phyloP scores from a whole-genome alignment of 148 eudicot genomes.

The Drosera capensis region DNA sequence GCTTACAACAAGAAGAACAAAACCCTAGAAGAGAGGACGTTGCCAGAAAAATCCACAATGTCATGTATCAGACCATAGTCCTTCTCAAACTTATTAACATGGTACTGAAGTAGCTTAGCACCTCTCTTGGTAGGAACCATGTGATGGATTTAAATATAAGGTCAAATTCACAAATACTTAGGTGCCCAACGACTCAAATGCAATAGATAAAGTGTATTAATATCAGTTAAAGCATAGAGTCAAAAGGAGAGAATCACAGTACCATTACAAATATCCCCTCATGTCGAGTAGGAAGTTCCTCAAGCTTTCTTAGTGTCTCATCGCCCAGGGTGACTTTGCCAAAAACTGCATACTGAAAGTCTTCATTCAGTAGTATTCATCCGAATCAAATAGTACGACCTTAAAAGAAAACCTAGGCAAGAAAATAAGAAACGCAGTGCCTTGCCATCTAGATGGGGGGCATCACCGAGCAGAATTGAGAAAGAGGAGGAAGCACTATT shows the following conservation, averaged over 20 bases:
- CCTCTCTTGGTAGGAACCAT: too few relatives aligned
- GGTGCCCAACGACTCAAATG: too few relatives aligned
- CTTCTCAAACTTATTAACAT: too few relatives aligned
- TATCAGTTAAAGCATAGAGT: background rate
- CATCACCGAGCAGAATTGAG: conserved; percentile 90
- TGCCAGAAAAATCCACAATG: too few relatives aligned
- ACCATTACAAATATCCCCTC: conserved; percentile 99
- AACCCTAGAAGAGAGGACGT: too few relatives aligned
- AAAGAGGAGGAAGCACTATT: conserved; percentile 87
- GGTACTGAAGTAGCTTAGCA: too few relatives aligned
- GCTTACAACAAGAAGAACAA: too few relatives aligned
- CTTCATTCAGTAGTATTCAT: background rate
- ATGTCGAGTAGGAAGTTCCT: conserved; percentile 67
- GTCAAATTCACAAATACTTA: background rate
- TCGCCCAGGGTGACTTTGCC: conserved; percentile 89
- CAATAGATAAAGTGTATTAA: background rate
- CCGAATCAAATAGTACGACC: background rate
- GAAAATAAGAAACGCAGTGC: conserved; percentile 22
- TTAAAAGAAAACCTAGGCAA: background rate
- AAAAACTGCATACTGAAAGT: conserved; percentile 69
- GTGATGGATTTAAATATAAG: background rate
- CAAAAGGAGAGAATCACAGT: background rate
- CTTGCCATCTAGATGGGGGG: conserved; percentile 87
- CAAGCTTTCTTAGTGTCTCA: conserved; percentile 80
- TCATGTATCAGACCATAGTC: too few relatives aligned